Conservation (phyloP, 192 early-diverging fungal species). For the Backusella australiensis region DNA sequence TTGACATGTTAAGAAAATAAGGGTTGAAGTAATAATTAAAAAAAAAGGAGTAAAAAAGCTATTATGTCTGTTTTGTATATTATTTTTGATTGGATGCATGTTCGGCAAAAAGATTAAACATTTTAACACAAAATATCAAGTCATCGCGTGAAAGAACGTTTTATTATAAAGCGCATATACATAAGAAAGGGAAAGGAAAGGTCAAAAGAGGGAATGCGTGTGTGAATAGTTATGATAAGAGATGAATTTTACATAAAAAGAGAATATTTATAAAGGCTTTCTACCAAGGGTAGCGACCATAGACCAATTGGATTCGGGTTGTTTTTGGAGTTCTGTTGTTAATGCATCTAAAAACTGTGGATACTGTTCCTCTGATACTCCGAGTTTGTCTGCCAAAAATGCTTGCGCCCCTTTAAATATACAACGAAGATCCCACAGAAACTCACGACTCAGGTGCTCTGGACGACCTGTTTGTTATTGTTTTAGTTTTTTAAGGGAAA, state of each 20-base stretch:
- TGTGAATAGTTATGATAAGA: background rate
- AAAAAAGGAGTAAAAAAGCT: background rate
- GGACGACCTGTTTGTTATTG: background rate
- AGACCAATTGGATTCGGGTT: constrained; percentile 11
- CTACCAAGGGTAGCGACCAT: background rate
- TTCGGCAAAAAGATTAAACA: no score
- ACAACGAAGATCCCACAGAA: constrained; percentile 11
- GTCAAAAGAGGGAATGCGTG: background rate
- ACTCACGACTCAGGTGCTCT: constrained; percentile 6
- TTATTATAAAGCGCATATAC: background rate
- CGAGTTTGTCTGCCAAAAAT: background rate
- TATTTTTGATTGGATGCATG: background rate
- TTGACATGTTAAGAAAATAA: background rate
- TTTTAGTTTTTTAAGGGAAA: background rate
- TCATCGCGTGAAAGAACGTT: background rate
- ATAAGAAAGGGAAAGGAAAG: background rate
- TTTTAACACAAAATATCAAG: background rate
- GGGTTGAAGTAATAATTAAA: background rate
- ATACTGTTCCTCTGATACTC: background rate
- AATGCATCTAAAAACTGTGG: background rate
- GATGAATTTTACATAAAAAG: background rate
- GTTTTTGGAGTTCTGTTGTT: background rate
- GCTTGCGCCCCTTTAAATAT: background rate
- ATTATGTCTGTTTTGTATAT: background rate
- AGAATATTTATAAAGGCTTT: background rate